A percentile compares a stretch with the other conserved stretches of the same genome.
Evolutionary conservation across 805 yeast genomes (phyloP).

Genomic region (Saccharomycopsis selenospora): DNA sequence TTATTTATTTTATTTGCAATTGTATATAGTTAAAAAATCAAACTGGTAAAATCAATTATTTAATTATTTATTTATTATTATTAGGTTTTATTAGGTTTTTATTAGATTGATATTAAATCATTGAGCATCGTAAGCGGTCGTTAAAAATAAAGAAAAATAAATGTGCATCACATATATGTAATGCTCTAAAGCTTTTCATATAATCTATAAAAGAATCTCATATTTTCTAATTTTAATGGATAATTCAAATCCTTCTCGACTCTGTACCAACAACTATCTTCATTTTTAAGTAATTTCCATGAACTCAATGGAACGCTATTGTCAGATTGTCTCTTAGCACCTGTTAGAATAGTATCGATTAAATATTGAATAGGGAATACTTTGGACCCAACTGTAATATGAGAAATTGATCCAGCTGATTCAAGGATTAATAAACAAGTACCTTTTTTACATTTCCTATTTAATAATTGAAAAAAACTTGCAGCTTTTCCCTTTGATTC

Average conservation of each 20-base stretch:
- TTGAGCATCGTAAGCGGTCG: too few species aligned
- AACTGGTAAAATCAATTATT: too few species aligned
- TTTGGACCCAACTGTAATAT: slow-evolving; percentile 67
- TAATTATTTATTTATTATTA: too few species aligned
- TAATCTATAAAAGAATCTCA: slow-evolving; percentile 77
- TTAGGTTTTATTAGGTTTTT: too few species aligned
- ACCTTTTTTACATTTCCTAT: slow-evolving; percentile 45
- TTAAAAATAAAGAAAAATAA: too few species aligned
- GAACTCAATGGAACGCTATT: slow-evolving; percentile 31
- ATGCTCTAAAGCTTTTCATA: slow-evolving; percentile 40
- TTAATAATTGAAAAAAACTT: slow-evolving; percentile 47
- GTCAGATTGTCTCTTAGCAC: slow-evolving; percentile 32
- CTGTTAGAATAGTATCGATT: slow-evolving; percentile 63
- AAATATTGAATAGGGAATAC: slow-evolving; percentile 77
- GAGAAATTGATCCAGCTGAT: slow-evolving; percentile 86
- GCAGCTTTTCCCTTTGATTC: slow-evolving; percentile 59
- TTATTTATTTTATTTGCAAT: too few species aligned
- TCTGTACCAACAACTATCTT: slow-evolving; percentile 82
- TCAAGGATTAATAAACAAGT: slow-evolving; percentile 63
- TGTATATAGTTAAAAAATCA: too few species aligned
- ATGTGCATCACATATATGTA: too few species aligned
- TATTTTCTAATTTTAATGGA: slow-evolving; percentile 69
- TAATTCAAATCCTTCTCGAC: slow-evolving; percentile 46
- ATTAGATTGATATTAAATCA: too few species aligned
- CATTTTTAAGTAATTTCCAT: slow-evolving; percentile 60